Evolutionary conservation across 108 stramenopile genomes (phyloP).

Genomic region (Cyclotella atomus): DNA sequence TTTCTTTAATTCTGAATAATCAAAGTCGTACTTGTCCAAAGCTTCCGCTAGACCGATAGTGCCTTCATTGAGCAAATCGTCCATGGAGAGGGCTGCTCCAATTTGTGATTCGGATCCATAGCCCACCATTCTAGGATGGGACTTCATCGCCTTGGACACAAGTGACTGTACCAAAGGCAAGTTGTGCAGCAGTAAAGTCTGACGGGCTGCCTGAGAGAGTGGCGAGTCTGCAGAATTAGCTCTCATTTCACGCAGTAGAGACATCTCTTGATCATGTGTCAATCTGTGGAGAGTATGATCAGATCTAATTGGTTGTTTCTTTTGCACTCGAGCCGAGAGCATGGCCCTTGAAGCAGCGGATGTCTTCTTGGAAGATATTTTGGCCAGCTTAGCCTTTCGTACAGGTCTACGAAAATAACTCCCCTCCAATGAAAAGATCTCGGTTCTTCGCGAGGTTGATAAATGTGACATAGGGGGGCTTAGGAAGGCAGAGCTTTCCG

Average conservation of each 20-base stretch:
- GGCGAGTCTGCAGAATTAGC: slow-evolving; percentile 45
- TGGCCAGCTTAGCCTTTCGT: neutral
- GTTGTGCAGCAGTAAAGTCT: slow-evolving; percentile 65
- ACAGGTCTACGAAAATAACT: neutral
- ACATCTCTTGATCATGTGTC: slow-evolving; percentile 55
- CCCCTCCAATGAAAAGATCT: neutral
- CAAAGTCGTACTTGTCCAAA: slow-evolving; percentile 89
- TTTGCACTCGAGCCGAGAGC: neutral
- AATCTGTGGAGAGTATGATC: slow-evolving; percentile 17
- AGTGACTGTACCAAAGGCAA: slow-evolving; percentile 74
- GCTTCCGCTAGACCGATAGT: slow-evolving; percentile 88
- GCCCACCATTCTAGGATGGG: slow-evolving; percentile 6
- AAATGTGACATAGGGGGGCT: neutral
- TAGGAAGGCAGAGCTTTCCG: neutral
- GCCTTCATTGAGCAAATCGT: slow-evolving; percentile 94
- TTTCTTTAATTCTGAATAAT: slow-evolving; percentile 5
- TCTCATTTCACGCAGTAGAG: slow-evolving; percentile 54
- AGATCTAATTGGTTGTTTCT: neutral
- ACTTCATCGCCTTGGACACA: slow-evolving; percentile 57
- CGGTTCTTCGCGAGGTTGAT: neutral
- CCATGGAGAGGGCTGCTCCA: slow-evolving; percentile 53
- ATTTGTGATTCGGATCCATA: slow-evolving; percentile 3
- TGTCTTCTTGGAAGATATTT: neutral
- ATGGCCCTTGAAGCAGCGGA: neutral
- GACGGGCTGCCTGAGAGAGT: slow-evolving; percentile 61